phyloP scores from a whole-genome alignment of 352 stramenopile genomes.

The Globisporangium orthogonon region DNA sequence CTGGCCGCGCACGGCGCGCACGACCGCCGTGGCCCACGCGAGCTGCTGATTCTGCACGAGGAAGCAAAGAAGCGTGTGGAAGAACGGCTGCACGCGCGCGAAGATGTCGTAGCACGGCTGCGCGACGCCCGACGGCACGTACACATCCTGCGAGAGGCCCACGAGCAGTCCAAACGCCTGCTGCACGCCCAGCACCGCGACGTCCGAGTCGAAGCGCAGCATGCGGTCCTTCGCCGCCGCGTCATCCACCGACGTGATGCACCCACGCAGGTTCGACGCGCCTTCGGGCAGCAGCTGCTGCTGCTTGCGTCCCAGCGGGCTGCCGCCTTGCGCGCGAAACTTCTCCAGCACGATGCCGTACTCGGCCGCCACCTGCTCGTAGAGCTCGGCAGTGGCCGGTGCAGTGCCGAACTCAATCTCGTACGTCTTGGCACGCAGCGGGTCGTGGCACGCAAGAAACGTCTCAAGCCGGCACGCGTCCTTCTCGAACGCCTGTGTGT shows the following conservation, averaged over 20 bases:
- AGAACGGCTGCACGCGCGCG: slow-evolving; percentile 70
- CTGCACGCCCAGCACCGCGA: slow-evolving; percentile 64
- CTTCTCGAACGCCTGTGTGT: slow-evolving; percentile 51
- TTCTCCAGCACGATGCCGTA: slow-evolving; percentile 59
- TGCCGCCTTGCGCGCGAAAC: slow-evolving; percentile 12
- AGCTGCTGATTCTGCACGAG: slow-evolving; percentile 65
- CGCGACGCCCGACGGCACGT: slow-evolving; percentile 52
- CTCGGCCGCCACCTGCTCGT: slow-evolving; percentile 64
- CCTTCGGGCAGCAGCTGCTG: neutral
- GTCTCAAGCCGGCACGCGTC: slow-evolving; percentile 42
- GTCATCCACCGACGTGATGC: slow-evolving; percentile 56
- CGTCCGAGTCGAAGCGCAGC: slow-evolving; percentile 73
- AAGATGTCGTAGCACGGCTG: slow-evolving; percentile 75
- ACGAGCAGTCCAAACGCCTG: slow-evolving; percentile 65
- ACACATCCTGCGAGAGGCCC: slow-evolving; percentile 74
- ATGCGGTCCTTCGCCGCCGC: slow-evolving; percentile 49
- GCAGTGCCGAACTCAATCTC: slow-evolving; percentile 75
- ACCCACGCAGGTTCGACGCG: slow-evolving; percentile 35
- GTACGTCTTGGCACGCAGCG: slow-evolving; percentile 74
- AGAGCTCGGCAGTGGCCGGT: slow-evolving; percentile 50
- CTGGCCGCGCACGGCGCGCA: slow-evolving; percentile 36
- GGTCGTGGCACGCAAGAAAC: slow-evolving; percentile 74
- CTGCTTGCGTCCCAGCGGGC: too few relatives aligned
- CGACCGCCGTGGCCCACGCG: slow-evolving; percentile 38
- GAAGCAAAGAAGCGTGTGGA: slow-evolving; percentile 65